Base-by-base conservation (phyloP, 176 grass and related monocot species). In the Alopecurus myosuroides region DNA sequence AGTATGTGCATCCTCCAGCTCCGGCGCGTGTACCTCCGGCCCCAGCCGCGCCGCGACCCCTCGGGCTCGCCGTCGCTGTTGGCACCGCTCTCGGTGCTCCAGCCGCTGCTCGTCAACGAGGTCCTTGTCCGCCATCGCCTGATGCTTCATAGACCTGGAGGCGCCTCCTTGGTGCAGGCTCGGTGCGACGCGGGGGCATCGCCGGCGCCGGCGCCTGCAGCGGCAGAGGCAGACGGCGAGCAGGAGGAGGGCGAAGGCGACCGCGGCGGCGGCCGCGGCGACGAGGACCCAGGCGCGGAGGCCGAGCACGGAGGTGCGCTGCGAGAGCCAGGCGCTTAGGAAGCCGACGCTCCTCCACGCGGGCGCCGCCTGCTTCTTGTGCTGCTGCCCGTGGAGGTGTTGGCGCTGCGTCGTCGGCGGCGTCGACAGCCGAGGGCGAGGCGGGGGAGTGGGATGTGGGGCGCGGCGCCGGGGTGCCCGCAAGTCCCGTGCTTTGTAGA, bases 1-100 rank as follows among this genome's bases (percentile, higher is more conserved):
- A 98, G 94, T 83, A 95, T 94, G 82, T 90, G 94, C 89, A 98
- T 92, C 86, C 96, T 95, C 89, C 74, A 98, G 81, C 56, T 98
- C 36, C 86, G 77, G 60, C 70, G 86, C 17, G 93, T 86, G 85
- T 90, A 98, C 81, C 88, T 64, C 28, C 90, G 86, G 4, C 96
- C 96, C 91, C 96, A 98, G 11, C 91, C 91, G 13, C 81, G 80
- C 86, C 86, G 85, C 19, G 91, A 93, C 58, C 84, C 85, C 91
- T 92, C 91, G 7, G 88, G 84, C 66, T 74, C 74, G 4, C 37
- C 71, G 22, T 84, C 87, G 15, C 82, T 8, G n/a, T n/a, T n/a
- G 45, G 56, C 6, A 31, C 71, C 85, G 73, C 71, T 58, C 60
- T 49, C 70, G 23, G 46, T 71, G 65, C 85, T 87, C 26, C 78